phyloP scores from a whole-genome alignment of 768 basidiomycete genomes.

The Kwoniella dejecticola region DNA sequence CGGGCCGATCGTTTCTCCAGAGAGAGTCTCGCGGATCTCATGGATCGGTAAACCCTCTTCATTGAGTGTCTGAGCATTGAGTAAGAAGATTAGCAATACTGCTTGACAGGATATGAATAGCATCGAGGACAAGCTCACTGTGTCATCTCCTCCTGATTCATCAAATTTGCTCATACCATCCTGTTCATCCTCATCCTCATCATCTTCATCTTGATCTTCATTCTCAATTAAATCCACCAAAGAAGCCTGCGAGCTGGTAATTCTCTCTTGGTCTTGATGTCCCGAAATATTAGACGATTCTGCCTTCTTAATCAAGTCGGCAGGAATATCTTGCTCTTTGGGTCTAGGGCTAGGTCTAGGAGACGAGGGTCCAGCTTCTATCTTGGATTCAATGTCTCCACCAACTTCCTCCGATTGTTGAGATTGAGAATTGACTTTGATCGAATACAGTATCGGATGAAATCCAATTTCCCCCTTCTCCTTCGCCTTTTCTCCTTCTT shows the following conservation, averaged over 20 bases:
- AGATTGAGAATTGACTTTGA: no score
- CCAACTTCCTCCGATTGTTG: no score
- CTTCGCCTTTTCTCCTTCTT: no score
- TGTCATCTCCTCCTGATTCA: constrained; percentile 10
- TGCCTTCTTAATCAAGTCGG: no score
- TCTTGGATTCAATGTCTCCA: no score
- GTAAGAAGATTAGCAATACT: background rate
- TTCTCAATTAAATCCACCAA: constrained; percentile 12
- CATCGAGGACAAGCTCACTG: no score
- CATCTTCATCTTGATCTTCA: background rate
- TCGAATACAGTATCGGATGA: constrained; percentile 18
- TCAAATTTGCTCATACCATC: background rate
- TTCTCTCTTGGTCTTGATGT: background rate
- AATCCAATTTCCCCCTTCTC: constrained; percentile 11
- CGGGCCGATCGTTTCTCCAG: constrained; percentile 33
- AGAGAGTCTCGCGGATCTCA: constrained; percentile 41
- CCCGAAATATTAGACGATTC: no score
- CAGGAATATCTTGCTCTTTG: no score
- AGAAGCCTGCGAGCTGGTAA: background rate
- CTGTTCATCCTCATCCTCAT: background rate
- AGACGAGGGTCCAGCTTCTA: no score
- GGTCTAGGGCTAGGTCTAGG: no score
- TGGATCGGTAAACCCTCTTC: constrained; percentile 49
- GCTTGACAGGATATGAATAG: no score
- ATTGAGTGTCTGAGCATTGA: constrained; percentile 24